Evolutionary conservation across 1,284 basidiomycete species (phyloP).

Genomic region (Ceratobasidium sp.): DNA sequence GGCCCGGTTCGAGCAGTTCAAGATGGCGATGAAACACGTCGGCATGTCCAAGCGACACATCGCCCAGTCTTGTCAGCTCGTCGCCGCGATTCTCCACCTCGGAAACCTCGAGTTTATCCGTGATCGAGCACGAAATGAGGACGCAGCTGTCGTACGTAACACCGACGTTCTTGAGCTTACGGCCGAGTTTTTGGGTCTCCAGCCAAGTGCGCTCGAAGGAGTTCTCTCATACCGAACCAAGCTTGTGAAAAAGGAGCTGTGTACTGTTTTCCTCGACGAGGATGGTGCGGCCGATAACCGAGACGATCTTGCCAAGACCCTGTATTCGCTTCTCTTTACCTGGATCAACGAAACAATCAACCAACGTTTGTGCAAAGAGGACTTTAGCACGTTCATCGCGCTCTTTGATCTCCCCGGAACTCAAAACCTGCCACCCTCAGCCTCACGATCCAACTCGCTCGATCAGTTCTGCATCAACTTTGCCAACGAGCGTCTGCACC

Average conservation of each 20-base stretch:
- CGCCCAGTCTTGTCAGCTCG: slow-evolving; percentile 91
- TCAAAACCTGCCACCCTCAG: slow-evolving; percentile 75
- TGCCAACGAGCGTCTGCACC: slow-evolving; percentile 89
- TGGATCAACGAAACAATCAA: slow-evolving; percentile 98
- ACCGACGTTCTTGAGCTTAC: slow-evolving; percentile 79
- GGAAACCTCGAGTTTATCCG: slow-evolving; percentile 95
- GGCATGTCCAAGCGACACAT: slow-evolving; percentile 93
- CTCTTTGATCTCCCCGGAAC: slow-evolving; percentile 95
- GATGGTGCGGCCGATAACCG: slow-evolving; percentile 92
- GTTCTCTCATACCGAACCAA: slow-evolving; percentile 92
- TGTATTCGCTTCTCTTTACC: slow-evolving; percentile 94
- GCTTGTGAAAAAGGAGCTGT: slow-evolving; percentile 91
- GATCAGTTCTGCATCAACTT: slow-evolving; percentile 98
- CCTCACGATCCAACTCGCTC: slow-evolving; percentile 82
- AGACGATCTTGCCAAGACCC: slow-evolving; percentile 90
- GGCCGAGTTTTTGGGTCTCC: slow-evolving; percentile 90
- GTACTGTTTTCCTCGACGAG: slow-evolving; percentile 93
- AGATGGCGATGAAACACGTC: slow-evolving; percentile 89
- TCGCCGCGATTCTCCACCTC: slow-evolving; percentile 94
- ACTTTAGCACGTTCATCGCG: slow-evolving; percentile 92
- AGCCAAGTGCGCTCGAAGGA: slow-evolving; percentile 76
- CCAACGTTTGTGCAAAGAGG: slow-evolving; percentile 89
- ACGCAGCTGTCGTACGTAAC: slow-evolving; percentile 87
- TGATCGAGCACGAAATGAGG: slow-evolving; percentile 81
- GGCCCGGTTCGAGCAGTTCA: slow-evolving; percentile 87